Percentiles rank a stretch among this genome's conserved stretches.
phyloP scores from a whole-genome alignment of 2,329 filamentous ascomycete species.

The Pleurostoma richardsiae region DNA sequence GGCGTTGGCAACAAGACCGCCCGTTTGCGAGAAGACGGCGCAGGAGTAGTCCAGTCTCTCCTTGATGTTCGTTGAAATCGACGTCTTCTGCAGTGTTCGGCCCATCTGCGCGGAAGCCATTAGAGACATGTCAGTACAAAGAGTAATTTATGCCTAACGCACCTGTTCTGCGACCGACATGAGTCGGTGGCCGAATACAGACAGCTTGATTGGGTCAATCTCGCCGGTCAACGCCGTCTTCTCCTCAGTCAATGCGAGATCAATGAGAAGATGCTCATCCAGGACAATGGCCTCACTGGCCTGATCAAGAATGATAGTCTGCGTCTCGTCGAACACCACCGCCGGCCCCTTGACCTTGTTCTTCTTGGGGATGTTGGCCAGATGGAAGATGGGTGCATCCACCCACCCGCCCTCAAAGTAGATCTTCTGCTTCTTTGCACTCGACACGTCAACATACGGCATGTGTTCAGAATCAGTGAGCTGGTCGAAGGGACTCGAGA shows the following conservation, averaged over 20 bases:
- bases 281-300: constrained; percentile 34
- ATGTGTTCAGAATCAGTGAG: neutral
- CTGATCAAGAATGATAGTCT: constrained; percentile 53
- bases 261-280: neutral
- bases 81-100: constrained; percentile 47
- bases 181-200: constrained; percentile 50
- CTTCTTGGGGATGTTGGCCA: neutral
- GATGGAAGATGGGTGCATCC: neutral
- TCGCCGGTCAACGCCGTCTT: constrained; percentile 56
- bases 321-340: constrained; percentile 26
- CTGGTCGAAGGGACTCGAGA: neutral
- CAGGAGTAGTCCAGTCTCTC: constrained; percentile 36
- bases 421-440: neutral
- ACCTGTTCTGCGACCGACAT: constrained; percentile 51
- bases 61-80: constrained; percentile 44
- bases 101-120: constrained; percentile 32
- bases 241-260: constrained; percentile 24
- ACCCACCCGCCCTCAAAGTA: neutral
- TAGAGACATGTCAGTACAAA: too few species aligned
- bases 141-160: neutral
- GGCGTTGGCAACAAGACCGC: constrained; percentile 30
- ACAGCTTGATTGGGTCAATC: constrained; percentile 45
- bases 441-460: neutral
- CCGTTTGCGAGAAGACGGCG: constrained; percentile 32
- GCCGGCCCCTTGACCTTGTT: constrained; percentile 2